Percentiles rank a stretch among this genome's conserved stretches.
Evolutionary conservation across 1,139 yeast genomes (phyloP).

Genomic region (Debaryomycetaceae sp.): DNA sequence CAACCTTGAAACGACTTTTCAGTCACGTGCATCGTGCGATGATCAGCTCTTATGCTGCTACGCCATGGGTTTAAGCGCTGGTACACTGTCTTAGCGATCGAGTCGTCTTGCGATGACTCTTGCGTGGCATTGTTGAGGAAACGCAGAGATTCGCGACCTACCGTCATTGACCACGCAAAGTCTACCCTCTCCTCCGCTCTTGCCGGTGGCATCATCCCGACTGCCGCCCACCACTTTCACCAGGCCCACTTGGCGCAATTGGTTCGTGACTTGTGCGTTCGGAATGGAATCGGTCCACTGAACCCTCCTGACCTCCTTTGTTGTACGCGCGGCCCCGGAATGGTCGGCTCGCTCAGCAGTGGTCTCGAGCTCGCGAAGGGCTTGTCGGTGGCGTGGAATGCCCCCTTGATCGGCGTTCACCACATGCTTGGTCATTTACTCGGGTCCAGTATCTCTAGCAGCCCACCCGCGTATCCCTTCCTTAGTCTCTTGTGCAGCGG

Average conservation of each 20-base stretch:
- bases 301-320: conserved; percentile 65
- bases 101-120: conserved; percentile 92
- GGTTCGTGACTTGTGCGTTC: conserved; percentile 15
- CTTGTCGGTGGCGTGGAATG: conserved; percentile 61
- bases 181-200: conserved; percentile 54
- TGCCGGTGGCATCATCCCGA: conserved; percentile 83
- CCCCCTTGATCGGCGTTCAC: conserved; percentile 81
- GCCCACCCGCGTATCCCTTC: conserved; percentile 59
- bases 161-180: conserved; percentile 49
- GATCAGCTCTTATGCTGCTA: no score
- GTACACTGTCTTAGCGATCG: conserved; percentile 74
- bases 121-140: conserved; percentile 73
- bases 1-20: no score
- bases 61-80: no score
- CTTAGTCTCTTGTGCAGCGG: conserved; percentile 79
- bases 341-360: conserved; percentile 79
- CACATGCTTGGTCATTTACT: conserved; percentile 93
- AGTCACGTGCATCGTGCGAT: no score
- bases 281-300: conserved; percentile 12
- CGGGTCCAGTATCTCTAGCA: conserved; percentile 43
- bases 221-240: conserved; percentile 76
- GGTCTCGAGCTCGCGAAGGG: conserved; percentile 86
- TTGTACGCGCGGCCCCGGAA: conserved; percentile 95
- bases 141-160: conserved; percentile 32
- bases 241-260: conserved; percentile 40